These are phyloP conservation scores for Scenedesmus sp. DNA, from an alignment of 163 green algal genomes.

Conservation along the genomic window DNA sequence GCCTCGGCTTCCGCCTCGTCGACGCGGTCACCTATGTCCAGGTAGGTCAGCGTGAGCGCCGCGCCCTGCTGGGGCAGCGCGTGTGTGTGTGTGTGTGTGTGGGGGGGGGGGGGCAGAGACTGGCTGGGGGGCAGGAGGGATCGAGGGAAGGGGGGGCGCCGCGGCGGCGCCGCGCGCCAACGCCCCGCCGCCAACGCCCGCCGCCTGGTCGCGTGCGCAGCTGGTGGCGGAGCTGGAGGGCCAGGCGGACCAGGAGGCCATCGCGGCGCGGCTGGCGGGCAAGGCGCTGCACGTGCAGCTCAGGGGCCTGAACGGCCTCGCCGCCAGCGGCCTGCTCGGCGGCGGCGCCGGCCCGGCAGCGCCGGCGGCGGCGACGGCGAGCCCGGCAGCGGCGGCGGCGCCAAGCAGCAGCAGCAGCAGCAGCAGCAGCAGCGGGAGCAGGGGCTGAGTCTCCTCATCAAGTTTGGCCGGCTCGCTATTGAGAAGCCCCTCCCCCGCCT, in stretches of 20 bases:
- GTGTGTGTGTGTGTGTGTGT: background rate
- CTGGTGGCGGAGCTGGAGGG: slow-evolving; percentile 21
- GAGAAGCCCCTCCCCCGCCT: slow-evolving; percentile 43
- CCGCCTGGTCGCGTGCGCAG: slow-evolving; percentile 16
- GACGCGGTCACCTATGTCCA: background rate
- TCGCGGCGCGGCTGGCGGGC: background rate
- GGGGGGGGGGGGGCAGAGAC: too few relatives aligned
- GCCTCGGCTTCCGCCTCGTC: slow-evolving; percentile 35
- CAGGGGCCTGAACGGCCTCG: slow-evolving; percentile 37
- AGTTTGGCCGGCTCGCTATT: slow-evolving; percentile 17
- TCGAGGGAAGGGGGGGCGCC: too few relatives aligned
- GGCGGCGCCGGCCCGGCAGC: background rate
- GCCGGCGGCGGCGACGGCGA: background rate
- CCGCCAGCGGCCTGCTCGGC: slow-evolving; percentile 18
- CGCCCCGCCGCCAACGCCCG: too few relatives aligned
- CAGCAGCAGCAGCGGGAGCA: background rate
- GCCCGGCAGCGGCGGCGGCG: background rate
- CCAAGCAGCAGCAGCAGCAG: background rate
- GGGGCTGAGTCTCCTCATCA: slow-evolving; percentile 33
- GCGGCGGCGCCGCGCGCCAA: too few relatives aligned
- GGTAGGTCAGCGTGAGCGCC: background rate
- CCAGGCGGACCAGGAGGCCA: slow-evolving; percentile 17
- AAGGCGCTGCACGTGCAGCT: slow-evolving; percentile 42
- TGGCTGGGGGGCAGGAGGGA: too few relatives aligned
- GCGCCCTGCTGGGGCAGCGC: too few relatives aligned